phyloP scores from a whole-genome alignment of 176 grass and related monocot genomes.

The Bromus sterilis region DNA sequence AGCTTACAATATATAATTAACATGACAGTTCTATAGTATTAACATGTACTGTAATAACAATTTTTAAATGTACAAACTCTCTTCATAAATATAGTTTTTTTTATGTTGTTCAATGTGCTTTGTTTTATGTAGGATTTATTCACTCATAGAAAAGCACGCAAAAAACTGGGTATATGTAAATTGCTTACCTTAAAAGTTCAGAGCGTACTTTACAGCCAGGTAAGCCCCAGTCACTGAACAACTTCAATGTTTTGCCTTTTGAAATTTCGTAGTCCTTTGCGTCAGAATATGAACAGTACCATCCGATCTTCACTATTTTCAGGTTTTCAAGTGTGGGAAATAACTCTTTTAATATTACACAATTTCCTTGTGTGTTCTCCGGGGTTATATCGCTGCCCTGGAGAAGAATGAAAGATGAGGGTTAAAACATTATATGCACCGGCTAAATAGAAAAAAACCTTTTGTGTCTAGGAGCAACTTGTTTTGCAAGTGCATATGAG shows the following conservation, averaged over 20 bases:
- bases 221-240: not conserved
- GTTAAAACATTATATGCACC: not conserved
- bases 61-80: not conserved
- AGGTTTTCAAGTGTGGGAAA: not conserved
- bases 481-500: not conserved
- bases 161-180: not conserved
- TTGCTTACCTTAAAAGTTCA: not conserved
- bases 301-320: not conserved
- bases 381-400: not conserved
- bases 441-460: not conserved
- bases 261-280: not conserved
- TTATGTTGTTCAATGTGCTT: not conserved
- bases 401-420: not conserved
- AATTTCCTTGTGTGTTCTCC: not conserved
- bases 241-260: too few species aligned
- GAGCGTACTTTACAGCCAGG: not conserved
- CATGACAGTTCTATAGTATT: not conserved
- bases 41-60: not conserved
- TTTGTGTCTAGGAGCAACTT: too few species aligned
- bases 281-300: not conserved
- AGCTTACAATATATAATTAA: not conserved
- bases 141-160: not conserved
- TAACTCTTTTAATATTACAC: not conserved
- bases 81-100: not conserved
- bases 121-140: not conserved